A percentile compares a stretch with the other conserved stretches of the same genome.
Conservation (phyloP, 345 rosid genomes). For the Citrus maxima region DNA sequence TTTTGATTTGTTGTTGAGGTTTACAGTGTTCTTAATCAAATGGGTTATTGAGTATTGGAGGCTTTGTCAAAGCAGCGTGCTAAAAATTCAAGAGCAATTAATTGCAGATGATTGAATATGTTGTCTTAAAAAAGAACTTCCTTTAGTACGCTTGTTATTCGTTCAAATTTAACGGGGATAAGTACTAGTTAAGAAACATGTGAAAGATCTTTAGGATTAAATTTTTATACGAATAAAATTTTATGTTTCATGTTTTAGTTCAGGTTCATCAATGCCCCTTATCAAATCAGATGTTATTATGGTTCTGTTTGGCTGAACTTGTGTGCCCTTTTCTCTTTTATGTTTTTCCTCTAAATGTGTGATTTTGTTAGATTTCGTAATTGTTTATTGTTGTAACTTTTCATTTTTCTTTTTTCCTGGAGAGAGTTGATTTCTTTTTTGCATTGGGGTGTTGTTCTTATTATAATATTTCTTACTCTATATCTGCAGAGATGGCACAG, state of each 20-base stretch:
- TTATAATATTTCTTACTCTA: neutral
- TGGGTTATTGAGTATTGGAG: no score
- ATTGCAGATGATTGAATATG: neutral
- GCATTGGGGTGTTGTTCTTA: neutral
- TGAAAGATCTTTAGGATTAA: neutral
- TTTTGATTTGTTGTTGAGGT: neutral
- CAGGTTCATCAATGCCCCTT: no score
- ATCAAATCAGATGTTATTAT: no score
- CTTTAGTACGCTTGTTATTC: neutral
- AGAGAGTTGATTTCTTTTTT: neutral
- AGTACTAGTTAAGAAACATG: neutral
- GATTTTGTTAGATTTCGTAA: neutral
- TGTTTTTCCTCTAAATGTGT: neutral
- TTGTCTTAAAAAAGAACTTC: neutral
- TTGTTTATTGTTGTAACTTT: neutral
- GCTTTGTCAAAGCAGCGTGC: no score
- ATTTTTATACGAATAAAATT: no score
- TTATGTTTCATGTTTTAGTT: no score
- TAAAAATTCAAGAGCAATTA: neutral
- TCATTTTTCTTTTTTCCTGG: neutral
- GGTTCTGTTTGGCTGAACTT: no score
- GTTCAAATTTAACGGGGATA: neutral
- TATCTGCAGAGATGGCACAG: slow-evolving; percentile 43
- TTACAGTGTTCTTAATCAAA: no score
- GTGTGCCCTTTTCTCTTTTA: neutral